phyloP scores from a whole-genome alignment of 2,329 filamentous ascomycete species.

The Colletotrichum godetiae region DNA sequence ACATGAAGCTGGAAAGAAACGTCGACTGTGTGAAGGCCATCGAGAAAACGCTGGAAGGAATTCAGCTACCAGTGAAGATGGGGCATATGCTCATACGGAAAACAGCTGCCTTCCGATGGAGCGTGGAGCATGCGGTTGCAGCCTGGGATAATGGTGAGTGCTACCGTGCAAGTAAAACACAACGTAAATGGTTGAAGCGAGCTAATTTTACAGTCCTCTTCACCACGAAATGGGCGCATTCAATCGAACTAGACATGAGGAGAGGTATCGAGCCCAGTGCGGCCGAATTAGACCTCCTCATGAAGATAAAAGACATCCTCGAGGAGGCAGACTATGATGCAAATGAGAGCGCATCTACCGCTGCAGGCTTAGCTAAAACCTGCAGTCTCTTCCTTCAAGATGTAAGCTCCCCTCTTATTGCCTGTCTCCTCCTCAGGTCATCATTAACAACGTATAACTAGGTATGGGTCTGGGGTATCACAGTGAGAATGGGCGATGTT shows the following conservation, averaged over 20 bases:
- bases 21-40: not conserved
- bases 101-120: constrained; percentile 13
- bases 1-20: not conserved
- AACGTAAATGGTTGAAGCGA: not conserved
- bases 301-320: not conserved
- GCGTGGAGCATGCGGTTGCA: not conserved
- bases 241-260: not conserved
- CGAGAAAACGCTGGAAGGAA: not conserved
- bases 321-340: not conserved
- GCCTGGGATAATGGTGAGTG: not conserved
- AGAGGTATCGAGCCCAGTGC: not conserved
- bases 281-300: not conserved
- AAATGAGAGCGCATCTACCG: not conserved
- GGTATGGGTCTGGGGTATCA: constrained; percentile 16
- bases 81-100: constrained; percentile 3
- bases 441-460: not conserved
- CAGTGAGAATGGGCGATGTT: not conserved
- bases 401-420: not conserved
- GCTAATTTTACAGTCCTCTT: not conserved
- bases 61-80: not conserved
- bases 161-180: no score
- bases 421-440: no score
- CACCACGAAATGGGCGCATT: not conserved
- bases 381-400: not conserved
- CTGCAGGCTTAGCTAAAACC: not conserved